Conservation (phyloP, 2,329 filamentous ascomycete genomes). For the Amylocarpus encephaloides region DNA sequence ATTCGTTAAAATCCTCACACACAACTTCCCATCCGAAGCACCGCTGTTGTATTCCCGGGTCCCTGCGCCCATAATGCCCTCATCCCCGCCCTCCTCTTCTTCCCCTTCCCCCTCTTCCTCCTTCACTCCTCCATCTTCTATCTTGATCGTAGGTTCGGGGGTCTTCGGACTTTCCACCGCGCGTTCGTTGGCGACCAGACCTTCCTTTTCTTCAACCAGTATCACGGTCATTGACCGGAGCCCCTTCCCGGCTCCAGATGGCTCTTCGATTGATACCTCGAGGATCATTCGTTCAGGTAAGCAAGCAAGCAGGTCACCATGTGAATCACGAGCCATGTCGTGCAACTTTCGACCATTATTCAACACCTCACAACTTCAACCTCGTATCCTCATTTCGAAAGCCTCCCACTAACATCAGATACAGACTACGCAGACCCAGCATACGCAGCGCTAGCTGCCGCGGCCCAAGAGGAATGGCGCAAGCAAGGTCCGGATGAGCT, state of each 20-base stretch:
- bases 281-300: slow-evolving; percentile 48
- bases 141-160: slow-evolving; percentile 61
- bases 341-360: too few species aligned
- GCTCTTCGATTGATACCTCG: slow-evolving; percentile 56
- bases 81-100: slow-evolving; percentile 1
- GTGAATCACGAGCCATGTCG: not conserved
- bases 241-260: slow-evolving; percentile 52
- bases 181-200: slow-evolving; percentile 59
- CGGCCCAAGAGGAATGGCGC: slow-evolving; percentile 66
- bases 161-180: slow-evolving; percentile 60
- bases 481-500: slow-evolving; percentile 43
- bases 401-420: not conserved
- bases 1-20: too few species aligned
- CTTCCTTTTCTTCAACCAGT: slow-evolving; percentile 42
- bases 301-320: not conserved
- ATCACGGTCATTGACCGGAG: slow-evolving; percentile 57
- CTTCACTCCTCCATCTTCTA: slow-evolving; percentile 36
- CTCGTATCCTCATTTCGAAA: not conserved
- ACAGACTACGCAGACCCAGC: slow-evolving; percentile 74
- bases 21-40: not conserved
- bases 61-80: slow-evolving; percentile 4
- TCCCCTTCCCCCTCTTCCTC: not conserved
- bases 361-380: not conserved
- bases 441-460: slow-evolving; percentile 67
- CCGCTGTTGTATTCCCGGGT: slow-evolving; percentile 2